Percentiles rank a stretch among this genome's conserved stretches.
These are phyloP conservation scores for Syzygium malaccense DNA, from an alignment of 441 rosid species.

Conservation along the genomic window DNA sequence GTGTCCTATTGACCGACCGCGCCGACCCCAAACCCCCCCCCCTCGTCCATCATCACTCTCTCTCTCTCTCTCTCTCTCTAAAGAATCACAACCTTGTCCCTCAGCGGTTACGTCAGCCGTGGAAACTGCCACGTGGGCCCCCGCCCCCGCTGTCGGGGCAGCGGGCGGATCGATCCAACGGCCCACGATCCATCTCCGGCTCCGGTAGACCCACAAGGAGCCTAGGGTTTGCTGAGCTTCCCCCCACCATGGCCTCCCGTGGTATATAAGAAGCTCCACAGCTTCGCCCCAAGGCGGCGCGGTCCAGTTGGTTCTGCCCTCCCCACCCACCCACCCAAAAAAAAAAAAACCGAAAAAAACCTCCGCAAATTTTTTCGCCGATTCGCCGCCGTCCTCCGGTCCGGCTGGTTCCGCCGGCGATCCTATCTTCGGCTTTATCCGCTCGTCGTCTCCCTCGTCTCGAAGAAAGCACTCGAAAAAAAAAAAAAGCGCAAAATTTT, in stretches of 20 bases:
- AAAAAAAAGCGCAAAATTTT: not conserved
- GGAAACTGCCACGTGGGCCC: slow-evolving; percentile 32
- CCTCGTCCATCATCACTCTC: not conserved
- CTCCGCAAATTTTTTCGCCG: slow-evolving; percentile 3
- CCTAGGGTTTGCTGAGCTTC: slow-evolving; percentile 26
- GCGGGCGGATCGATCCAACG: not conserved
- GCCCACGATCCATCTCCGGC: not conserved
- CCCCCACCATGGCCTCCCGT: not conserved
- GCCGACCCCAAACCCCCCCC: not conserved
- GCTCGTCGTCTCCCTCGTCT: not conserved
- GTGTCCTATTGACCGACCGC: not conserved
- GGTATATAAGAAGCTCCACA: slow-evolving; percentile 19
- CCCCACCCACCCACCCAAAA: slow-evolving; percentile 10
- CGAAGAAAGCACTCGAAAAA: not conserved
- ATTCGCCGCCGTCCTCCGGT: slow-evolving; percentile 9
- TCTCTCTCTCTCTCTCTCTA: not conserved
- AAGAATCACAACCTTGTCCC: not conserved
- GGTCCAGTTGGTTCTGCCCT: slow-evolving; percentile 53
- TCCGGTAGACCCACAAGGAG: not conserved
- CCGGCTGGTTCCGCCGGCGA: slow-evolving; percentile 24
- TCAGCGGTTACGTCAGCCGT: slow-evolving; percentile 16
- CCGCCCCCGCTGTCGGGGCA: slow-evolving; percentile 2
- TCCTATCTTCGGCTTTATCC: slow-evolving; percentile 24
- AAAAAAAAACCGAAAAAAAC: slow-evolving; percentile 9
- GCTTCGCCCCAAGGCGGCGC: slow-evolving; percentile 19